These are phyloP conservation scores for Anthostomella pinea DNA, from an alignment of 2,329 filamentous ascomycete genomes.

Conservation along the genomic window DNA sequence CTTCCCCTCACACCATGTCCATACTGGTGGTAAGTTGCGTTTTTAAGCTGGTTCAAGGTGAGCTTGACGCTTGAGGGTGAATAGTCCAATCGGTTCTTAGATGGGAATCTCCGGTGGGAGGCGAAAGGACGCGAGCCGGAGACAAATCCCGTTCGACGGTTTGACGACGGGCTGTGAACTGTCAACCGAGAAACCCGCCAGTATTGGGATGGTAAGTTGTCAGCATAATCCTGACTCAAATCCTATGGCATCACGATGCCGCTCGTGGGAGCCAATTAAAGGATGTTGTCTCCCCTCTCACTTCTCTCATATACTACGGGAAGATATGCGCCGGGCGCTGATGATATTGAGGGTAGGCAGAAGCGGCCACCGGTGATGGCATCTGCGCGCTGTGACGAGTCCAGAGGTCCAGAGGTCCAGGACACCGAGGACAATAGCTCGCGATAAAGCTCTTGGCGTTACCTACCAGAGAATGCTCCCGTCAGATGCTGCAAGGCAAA, in stretches of 20 bases:
- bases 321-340: conserved; percentile 4
- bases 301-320: conserved; percentile 1
- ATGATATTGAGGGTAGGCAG: neutral
- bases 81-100: conserved; percentile 1
- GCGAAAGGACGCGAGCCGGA: conserved; percentile 5
- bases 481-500: no score
- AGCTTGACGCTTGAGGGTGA: conserved; percentile 1
- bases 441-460: no score
- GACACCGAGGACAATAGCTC: no score
- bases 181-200: conserved; percentile 2
- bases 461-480: no score
- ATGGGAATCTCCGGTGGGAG: conserved; percentile 3
- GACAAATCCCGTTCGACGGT: conserved; percentile 14
- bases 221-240: conserved; percentile 2
- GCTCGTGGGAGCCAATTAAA: conserved; percentile 2
- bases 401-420: no score
- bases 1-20: no score
- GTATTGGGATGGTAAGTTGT: conserved; percentile 2
- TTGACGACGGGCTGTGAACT: conserved; percentile 4
- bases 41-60: no score
- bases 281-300: neutral
- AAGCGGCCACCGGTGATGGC: no score
- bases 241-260: conserved; percentile 7
- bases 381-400: no score
- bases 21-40: conserved; percentile 1